A percentile compares a stretch with the other conserved stretches of the same genome.
phyloP scores from a whole-genome alignment of 768 basidiomycete species.

The Suillus americanus region DNA sequence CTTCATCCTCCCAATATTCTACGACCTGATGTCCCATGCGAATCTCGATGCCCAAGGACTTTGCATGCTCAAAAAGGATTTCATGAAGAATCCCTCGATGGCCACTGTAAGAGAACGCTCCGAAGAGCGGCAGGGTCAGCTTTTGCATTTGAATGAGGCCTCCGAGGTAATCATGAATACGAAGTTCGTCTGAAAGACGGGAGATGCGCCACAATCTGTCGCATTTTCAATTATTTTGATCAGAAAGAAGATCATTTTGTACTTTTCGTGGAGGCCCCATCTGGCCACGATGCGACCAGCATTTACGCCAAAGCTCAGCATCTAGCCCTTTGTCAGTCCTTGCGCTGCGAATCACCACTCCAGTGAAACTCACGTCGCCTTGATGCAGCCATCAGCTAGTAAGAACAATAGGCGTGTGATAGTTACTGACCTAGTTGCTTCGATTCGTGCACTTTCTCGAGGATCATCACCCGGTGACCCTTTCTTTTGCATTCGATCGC shows the following conservation, averaged over 20 bases:
- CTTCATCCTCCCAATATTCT: conserved; percentile 18
- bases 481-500: conserved; percentile 27
- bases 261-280: conserved; percentile 22
- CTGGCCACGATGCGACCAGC: conserved; percentile 24
- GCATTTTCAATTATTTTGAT: conserved; percentile 9
- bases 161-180: conserved; percentile 21
- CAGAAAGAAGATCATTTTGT: conserved; percentile 14
- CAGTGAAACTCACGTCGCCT: conserved; percentile 15
- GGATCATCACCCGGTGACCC: conserved; percentile 21
- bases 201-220: conserved; percentile 22
- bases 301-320: conserved; percentile 20
- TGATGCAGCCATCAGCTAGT: conserved; percentile 11
- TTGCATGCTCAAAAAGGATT: conserved; percentile 20
- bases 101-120: conserved; percentile 25
- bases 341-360: neutral
- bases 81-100: conserved; percentile 26
- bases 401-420: neutral
- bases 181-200: conserved; percentile 13
- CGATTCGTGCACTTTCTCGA: conserved; percentile 21
- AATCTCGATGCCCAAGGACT: conserved; percentile 18
- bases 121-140: conserved; percentile 14
- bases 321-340: conserved; percentile 10
- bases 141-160: conserved; percentile 20
- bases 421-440: conserved; percentile 15
- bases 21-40: conserved; percentile 18